phyloP scores from a whole-genome alignment of 768 basidiomycete genomes.

The Phaffia tasmanica region DNA sequence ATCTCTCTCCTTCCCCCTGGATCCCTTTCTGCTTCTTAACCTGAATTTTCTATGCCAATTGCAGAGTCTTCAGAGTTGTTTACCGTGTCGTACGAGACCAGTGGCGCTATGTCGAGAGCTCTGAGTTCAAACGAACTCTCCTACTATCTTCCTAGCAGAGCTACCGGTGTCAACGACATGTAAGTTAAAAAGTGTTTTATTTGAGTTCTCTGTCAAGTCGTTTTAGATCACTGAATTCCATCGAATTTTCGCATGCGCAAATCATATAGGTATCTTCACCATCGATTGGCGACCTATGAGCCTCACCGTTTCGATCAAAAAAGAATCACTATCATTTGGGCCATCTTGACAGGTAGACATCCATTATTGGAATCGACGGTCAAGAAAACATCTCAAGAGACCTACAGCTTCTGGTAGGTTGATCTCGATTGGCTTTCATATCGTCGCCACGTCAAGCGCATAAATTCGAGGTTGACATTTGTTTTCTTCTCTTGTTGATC shows the following conservation, averaged over 20 bases:
- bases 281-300: constrained; percentile 45
- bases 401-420: constrained; percentile 3
- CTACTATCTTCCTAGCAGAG: constrained; percentile 66
- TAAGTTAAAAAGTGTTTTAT: constrained; percentile 46
- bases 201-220: not conserved
- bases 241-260: not conserved
- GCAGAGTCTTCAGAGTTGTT: not conserved
- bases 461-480: not conserved
- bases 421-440: not conserved
- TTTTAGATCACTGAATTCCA: not conserved
- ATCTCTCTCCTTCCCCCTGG: not conserved
- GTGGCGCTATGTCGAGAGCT: not conserved
- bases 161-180: constrained; percentile 36
- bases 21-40: not conserved
- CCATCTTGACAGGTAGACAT: constrained; percentile 52
- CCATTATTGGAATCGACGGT: constrained; percentile 56
- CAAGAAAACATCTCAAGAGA: not conserved
- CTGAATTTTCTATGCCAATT: not conserved
- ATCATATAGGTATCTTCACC: constrained; percentile 62
- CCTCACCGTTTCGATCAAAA: not conserved
- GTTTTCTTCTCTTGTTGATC: not conserved
- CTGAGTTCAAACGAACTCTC: constrained; percentile 55
- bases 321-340: constrained; percentile 46
- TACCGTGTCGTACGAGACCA: not conserved
- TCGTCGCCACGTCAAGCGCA: not conserved